A percentile compares a stretch with the other conserved stretches of the same genome.
phyloP scores from a whole-genome alignment of 495 filamentous ascomycete genomes.

The Aspergillus affinis region DNA sequence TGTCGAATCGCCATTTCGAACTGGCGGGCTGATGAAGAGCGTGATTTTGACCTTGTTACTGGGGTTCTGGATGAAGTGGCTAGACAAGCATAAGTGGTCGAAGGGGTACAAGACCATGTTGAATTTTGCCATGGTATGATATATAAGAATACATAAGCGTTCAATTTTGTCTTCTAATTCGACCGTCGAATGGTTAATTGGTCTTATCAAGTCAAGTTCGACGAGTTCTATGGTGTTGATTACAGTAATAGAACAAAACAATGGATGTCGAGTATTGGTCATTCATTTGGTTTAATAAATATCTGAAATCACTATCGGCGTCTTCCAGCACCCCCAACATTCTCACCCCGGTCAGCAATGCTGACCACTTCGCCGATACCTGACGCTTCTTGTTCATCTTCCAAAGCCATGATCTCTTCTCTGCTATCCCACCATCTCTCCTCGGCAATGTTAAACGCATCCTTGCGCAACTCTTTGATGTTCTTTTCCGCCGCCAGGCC shows the following conservation, averaged over 20 bases:
- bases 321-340: constrained; percentile 56
- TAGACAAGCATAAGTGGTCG: background rate
- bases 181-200: too few species aligned
- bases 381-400: constrained; percentile 94
- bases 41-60: constrained; percentile 38
- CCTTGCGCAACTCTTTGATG: constrained; percentile 88
- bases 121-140: background rate
- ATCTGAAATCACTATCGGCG: constrained; percentile 44
- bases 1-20: constrained; percentile 80
- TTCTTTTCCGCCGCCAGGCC: constrained; percentile 54
- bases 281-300: constrained; percentile 4
- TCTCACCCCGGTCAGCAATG: constrained; percentile 66
- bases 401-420: constrained; percentile 88
- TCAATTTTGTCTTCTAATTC: background rate
- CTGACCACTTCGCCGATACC: constrained; percentile 95
- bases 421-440: constrained; percentile 98
- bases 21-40: constrained; percentile 58
- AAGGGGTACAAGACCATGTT: background rate
- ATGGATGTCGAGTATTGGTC: background rate
- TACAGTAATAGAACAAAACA: background rate
- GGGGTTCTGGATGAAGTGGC: constrained; percentile 36
- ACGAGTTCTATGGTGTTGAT: background rate
- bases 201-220: too few species aligned
- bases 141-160: background rate
- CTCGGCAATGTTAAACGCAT: constrained; percentile 84